Conservation (phyloP, 176 grass and related monocot species). For the Coix lacrymajobi region DNA sequence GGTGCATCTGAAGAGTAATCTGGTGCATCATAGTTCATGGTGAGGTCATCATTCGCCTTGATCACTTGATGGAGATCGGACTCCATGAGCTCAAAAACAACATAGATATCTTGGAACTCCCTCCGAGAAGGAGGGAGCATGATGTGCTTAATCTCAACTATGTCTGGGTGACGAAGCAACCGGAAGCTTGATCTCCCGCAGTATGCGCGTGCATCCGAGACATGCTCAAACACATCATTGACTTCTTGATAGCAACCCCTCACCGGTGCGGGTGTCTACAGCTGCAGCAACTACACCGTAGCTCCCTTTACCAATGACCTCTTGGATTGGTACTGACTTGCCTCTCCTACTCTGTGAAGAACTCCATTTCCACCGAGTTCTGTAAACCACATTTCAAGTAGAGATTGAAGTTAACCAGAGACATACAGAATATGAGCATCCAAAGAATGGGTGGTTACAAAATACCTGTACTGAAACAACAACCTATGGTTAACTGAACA, state of each 20-base stretch:
- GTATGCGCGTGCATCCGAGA: constrained; percentile 82
- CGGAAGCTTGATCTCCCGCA: constrained; percentile 89
- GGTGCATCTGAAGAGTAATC: too few species aligned
- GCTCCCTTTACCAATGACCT: constrained; percentile 89
- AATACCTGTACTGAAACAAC: neutral
- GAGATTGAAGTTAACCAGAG: neutral
- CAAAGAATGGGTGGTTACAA: neutral
- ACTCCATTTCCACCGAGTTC: constrained; percentile 61
- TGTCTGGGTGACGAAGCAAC: constrained; percentile 77
- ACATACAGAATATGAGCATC: neutral
- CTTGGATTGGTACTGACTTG: constrained; percentile 86
- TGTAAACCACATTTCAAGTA: constrained; percentile 26
- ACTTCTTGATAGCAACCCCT: constrained; percentile 95
- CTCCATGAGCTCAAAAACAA: constrained; percentile 97
- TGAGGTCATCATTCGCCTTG: constrained; percentile 90
- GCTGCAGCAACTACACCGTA: constrained; percentile 90
- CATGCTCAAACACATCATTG: constrained; percentile 95
- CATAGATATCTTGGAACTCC: constrained; percentile 84
- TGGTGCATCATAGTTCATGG: too few species aligned
- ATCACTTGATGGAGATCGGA: constrained; percentile 92
- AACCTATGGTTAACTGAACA: neutral
- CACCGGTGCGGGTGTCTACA: constrained; percentile 68
- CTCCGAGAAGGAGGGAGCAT: constrained; percentile 92
- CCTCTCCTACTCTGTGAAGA: constrained; percentile 96
- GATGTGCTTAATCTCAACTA: constrained; percentile 94